Base-by-base conservation (phyloP, 1,139 yeast genomes). In the Entelexis sorbosivorans region DNA sequence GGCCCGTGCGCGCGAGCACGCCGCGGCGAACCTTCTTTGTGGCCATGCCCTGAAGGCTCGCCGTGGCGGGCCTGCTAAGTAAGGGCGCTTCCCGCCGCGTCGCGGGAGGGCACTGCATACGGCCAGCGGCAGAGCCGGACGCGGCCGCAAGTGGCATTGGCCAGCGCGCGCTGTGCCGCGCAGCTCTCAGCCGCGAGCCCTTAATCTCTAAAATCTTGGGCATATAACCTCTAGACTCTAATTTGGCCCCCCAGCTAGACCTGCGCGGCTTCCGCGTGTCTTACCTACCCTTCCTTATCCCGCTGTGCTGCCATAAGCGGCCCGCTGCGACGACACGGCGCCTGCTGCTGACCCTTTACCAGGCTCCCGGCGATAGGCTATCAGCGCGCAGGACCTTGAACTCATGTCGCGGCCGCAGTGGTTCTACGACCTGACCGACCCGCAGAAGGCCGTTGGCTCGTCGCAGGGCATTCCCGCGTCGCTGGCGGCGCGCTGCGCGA, bases 361-460 rank as follows among this genome's bases (percentile, higher is more conserved):
- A 22, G 24, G 6, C 24, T n/a, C n/a, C n/a, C n/a, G 6, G 4
- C 4, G 24, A 22, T 22, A 22, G 24, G 24, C 24, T 22, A 22
- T 22, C 24, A 22, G 31, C 31, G 31, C 11, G 31, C 31, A 28
- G 31, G 13, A 28, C 31, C 24, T 22, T 22, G 24, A 22, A 22
- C 24, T 6, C 6, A 42, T 42, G 45, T 20, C 45, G 32, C 46
- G 54, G 20, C 66, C 65, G 8, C 57, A 56, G 48, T 64, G 66
- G 67, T 63, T 58, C 53, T 54, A 59, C 44, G 63, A 61, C 42
- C 53, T 63, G 19, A 52, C 61, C 14, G 60, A 61, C 47, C 58
- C 63, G 14, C 50, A 53, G 36, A 49, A 56, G 35, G 64, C 61
- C 3, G 40, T 51, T 2, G 60, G 60, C 5, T 40, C 56, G 20